Base-by-base conservation (phyloP, 768 basidiomycete species). In the Leccinum rimulosum region DNA sequence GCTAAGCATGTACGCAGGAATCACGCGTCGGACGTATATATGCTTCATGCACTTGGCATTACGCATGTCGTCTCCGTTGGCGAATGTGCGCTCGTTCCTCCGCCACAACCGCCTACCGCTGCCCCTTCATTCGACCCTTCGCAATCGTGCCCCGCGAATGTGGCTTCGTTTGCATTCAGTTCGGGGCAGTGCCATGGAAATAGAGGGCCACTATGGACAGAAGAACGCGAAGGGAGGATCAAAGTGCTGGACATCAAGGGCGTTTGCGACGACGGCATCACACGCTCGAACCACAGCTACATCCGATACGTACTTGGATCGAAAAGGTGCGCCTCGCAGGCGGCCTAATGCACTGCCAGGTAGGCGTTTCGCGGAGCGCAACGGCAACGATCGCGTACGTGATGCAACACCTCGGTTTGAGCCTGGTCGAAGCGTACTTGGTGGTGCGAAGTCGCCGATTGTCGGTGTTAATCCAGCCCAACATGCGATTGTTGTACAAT, bases 1-100 rank as follows among this genome's bases (percentile, higher is more conserved):
- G 22, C 60, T 63, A 49, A 64, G 45, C 19, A 50, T 54, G 15
- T 38, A 22, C 2, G n/a, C 60, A 93, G 93, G 72, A 93, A 94
- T 66, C 96, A 98, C 66, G 96, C 96, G 0, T 79, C 87, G 28
- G 98, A 98, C 73, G 94, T 87, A 55, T 92, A 91, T 68, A 97
- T 98, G 95, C 85, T 98, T 3, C 91, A 95, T 66, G 93, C 93
- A 3, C 83, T 98, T 14, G 94, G 94, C 27, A 95, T 98, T 66
- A 96, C 95, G 3, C 95, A 98, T 70, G 95, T 98, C 62, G 95
- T 98, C 30, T 95, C 92, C 9, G 94, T 98, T 3, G 96, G 96
- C 52, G 96, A 98, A 78, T 94, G 93, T 61, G 92, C 95, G 11
- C 84, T 97, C 25, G 79, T 89, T 3, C 93, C 94, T 5, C 92